Conservation (phyloP, 2,329 filamentous ascomycete genomes). For the Colletotrichum scovillei region DNA sequence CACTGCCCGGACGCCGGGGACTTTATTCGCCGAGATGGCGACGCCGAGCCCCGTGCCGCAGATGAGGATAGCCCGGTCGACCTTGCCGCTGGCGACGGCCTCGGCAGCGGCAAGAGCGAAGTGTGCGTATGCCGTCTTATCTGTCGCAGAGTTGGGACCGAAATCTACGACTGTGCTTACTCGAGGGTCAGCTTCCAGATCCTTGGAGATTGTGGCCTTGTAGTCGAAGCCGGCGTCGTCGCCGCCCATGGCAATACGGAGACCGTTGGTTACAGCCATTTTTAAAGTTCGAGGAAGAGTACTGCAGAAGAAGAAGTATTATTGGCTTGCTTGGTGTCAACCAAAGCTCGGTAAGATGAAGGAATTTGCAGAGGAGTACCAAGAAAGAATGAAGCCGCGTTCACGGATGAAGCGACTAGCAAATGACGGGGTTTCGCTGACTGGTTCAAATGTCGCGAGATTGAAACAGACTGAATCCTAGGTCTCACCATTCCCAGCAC, state of each 20-base stretch:
- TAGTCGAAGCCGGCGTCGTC: slow-evolving; percentile 79
- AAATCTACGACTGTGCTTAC: slow-evolving; percentile 79
- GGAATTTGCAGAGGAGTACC: no score
- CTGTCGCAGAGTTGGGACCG: slow-evolving; percentile 71
- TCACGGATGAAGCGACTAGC: no score
- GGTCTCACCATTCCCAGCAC: neutral
- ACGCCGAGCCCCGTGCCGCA: slow-evolving; percentile 90
- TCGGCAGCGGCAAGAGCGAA: slow-evolving; percentile 78
- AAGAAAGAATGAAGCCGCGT: no score
- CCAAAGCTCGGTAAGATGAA: neutral
- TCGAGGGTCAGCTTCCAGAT: slow-evolving; percentile 74
- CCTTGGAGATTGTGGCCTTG: slow-evolving; percentile 80
- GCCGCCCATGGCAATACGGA: slow-evolving; percentile 35
- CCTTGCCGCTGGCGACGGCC: slow-evolving; percentile 70
- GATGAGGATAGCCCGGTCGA: slow-evolving; percentile 83
- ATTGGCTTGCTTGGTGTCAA: neutral
- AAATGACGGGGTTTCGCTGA: no score
- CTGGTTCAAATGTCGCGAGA: no score
- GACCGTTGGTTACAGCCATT: neutral
- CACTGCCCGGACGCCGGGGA: slow-evolving; percentile 84
- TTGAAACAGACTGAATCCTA: no score
- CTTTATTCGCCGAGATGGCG: slow-evolving; percentile 88
- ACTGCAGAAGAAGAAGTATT: neutral
- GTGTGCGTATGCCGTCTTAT: slow-evolving; percentile 87
- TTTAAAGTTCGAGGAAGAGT: neutral